Percentiles rank a stretch among this genome's conserved stretches.
phyloP scores from a whole-genome alignment of 352 stramenopile species.

The Pythium grandisporangium region DNA sequence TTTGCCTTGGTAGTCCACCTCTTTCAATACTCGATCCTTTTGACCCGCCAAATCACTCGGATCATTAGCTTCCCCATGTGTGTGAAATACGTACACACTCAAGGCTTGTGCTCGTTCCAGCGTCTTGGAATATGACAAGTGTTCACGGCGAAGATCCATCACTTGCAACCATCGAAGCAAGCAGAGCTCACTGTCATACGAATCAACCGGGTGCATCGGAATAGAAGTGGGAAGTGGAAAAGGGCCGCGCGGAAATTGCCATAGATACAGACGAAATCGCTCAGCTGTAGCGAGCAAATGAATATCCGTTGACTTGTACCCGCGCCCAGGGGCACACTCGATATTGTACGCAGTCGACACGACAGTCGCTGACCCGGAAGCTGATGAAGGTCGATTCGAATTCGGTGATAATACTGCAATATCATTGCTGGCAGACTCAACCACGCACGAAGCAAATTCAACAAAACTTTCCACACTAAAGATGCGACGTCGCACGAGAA shows the following conservation, averaged over 20 bases:
- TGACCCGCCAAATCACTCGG: slow-evolving; percentile 16
- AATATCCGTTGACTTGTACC: slow-evolving; percentile 80
- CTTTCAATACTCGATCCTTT: slow-evolving; percentile 45
- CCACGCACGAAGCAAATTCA: slow-evolving; percentile 49
- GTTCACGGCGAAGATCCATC: slow-evolving; percentile 68
- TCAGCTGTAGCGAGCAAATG: slow-evolving; percentile 49
- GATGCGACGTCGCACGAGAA: slow-evolving; percentile 59
- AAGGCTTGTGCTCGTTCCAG: slow-evolving; percentile 75
- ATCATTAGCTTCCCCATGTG: slow-evolving; percentile 61
- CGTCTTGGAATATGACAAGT: slow-evolving; percentile 66
- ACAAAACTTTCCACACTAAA: slow-evolving; percentile 73
- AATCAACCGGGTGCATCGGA: slow-evolving; percentile 43
- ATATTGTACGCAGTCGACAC: slow-evolving; percentile 82
- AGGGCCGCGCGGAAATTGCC: slow-evolving; percentile 68
- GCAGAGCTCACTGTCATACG: slow-evolving; percentile 55
- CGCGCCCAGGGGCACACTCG: slow-evolving; percentile 69
- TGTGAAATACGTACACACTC: slow-evolving; percentile 81
- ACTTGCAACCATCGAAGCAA: slow-evolving; percentile 77
- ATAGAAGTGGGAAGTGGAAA: slow-evolving; percentile 60
- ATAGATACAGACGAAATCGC: slow-evolving; percentile 71
- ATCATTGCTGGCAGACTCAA: slow-evolving; percentile 20
- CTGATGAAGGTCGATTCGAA: slow-evolving; percentile 3
- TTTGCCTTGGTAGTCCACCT: slow-evolving; percentile 79
- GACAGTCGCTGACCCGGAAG: slow-evolving; percentile 20
- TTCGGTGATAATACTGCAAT: slow-evolving; percentile 11